Base-by-base conservation (phyloP, 129 eudicot genomes). In the Tagetes patula region DNA sequence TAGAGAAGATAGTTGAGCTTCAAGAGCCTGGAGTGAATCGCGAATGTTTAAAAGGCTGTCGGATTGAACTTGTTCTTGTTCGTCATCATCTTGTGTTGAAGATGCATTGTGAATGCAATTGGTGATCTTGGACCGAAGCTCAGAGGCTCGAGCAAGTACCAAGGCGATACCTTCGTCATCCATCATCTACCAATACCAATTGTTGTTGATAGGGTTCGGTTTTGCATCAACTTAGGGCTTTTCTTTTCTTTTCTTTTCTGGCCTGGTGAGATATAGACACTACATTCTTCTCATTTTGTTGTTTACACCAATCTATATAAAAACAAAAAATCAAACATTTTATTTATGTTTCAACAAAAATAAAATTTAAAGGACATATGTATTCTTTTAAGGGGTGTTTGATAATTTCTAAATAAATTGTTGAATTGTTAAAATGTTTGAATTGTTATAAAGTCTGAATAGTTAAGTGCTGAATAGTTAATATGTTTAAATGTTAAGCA, bases 1-100 rank as follows among this genome's bases (percentile, higher is more conserved):
- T 52, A 93, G 73, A 67, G 96, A 84, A 82, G 91, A 76, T 8
- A 93, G 87, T 59, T 87, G 98, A 48, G 85, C 86, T 72, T 93
- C 92, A 55, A 93, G 98, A 33, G 92, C 87, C 50, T 87, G 87
- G 62, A 93, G 89, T 4, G 98, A 92, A 65, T 84, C 92, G 46
- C 79, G 84, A 56, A 93, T 87, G 86, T 75, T 80, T 76, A 88
- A 82, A 67, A 93, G 95, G 40, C 84, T 80, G 55, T 89, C 96
- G 13, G 83, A 69, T 58, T 73, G 89, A 27, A 69, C 40, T 42
- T 9, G 40, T 40, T 47, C 91, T 33, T 72, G 34, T 42, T 9
- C 46, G 40, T 41, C 73, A 27, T 39, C 73, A 12, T 67, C 60
- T 8, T 45, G 36, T 7, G 65, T 9, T 31, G 77, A 52, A 27